Evolutionary conservation across 2,329 filamentous ascomycete species (phyloP), one percentile per base, ranked within the genome.

Genomic region (Hypomyces perniciosus): DNA sequence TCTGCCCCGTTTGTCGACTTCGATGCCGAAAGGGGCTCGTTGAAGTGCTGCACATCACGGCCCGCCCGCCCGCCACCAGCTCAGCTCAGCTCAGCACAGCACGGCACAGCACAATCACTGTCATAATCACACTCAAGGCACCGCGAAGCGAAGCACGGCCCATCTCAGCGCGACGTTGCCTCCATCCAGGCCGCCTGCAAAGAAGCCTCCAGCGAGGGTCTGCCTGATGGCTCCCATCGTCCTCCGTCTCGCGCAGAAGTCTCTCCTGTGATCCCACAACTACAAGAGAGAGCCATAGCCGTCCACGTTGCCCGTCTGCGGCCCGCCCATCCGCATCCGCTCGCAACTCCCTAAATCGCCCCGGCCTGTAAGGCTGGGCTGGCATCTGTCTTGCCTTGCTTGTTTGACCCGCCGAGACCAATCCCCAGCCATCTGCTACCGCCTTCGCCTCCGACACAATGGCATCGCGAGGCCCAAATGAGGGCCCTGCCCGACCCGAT

Each of bases 401-500:
- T 31, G 26, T 44, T 44, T 33, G 42, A 30, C n/a, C n/a, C 6
- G 12, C 20, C 29, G 8, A 20, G 20, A 30, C 30, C 28, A n/a
- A 31, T 20, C 28, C 42, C 26, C 12, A 31, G 28, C 42, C n/a
- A 6, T 31, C 20, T 33, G 20, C 8, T 4, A n/a, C 8, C 34
- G 20, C 34, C 13, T 29, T 26, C 13, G 10, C 12, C 27, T n/a
- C 9, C 12, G 20, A 9, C 13, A 47, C 37, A 40, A 53, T 53
- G 76, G 73, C 75, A 59, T 67, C 72, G 54, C 69, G 67, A 62
- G 59, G 59, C 51, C 59, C 66, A 46, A 63, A 57, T 51, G 67
- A 71, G 48, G 59, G 63, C 49, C 67, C 63, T 45, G 56, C 64
- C 55, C 76, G 72, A 66, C 83, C 81, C 62, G 80, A 83, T 29